These are phyloP conservation scores for Brassica carinata DNA, from an alignment of 345 rosid genomes.

Conservation along the genomic window DNA sequence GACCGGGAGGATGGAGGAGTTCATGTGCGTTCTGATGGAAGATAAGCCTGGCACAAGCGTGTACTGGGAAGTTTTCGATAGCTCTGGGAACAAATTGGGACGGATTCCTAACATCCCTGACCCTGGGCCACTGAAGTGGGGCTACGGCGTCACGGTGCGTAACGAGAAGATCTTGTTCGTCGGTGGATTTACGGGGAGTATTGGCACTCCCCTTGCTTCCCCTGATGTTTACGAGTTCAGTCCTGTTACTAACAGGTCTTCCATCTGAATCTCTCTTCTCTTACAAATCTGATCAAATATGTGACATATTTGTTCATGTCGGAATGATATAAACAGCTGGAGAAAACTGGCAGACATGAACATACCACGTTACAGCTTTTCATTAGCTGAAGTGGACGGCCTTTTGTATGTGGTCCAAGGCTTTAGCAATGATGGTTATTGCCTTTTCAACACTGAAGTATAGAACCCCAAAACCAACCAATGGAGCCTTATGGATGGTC, in stretches of 20 bases:
- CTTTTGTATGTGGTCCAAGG: constrained; percentile 81
- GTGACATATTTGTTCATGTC: background rate
- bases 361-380: constrained; percentile 77
- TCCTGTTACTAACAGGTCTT: constrained; percentile 81
- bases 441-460: constrained; percentile 67
- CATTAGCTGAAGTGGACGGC: constrained; percentile 74
- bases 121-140: constrained; percentile 69
- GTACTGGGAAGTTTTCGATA: constrained; percentile 82
- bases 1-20: constrained; percentile 70
- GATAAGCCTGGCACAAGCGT: constrained; percentile 67
- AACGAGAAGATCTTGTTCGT: constrained; percentile 73
- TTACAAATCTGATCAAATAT: background rate
- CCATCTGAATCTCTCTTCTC: background rate
- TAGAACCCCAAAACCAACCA: constrained; percentile 61
- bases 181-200: constrained; percentile 64
- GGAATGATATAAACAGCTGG: constrained; percentile 54
- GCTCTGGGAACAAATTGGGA: constrained; percentile 52
- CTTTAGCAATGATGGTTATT: constrained; percentile 49
- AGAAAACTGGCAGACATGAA: constrained; percentile 73
- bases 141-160: constrained; percentile 63
- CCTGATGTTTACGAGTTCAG: constrained; percentile 74
- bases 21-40: constrained; percentile 63
- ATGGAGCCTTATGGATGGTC: constrained; percentile 68
- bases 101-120: constrained; percentile 54
- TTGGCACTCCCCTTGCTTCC: constrained; percentile 49